These are phyloP conservation scores for Hypoxylon sp. DNA, from an alignment of 2,329 filamentous ascomycete genomes.

Conservation along the genomic window DNA sequence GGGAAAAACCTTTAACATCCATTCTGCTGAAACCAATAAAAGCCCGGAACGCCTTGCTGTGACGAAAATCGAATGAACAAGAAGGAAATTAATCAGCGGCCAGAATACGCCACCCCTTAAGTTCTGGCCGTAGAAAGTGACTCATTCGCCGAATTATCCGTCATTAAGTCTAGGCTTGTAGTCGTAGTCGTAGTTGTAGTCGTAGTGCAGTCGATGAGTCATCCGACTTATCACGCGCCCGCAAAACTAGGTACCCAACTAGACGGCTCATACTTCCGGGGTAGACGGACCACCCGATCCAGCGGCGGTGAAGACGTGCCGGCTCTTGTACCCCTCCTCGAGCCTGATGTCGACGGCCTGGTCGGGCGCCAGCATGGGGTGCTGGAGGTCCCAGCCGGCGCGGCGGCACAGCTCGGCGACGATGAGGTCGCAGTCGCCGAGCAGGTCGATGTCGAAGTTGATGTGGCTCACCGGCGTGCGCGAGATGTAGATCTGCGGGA, in stretches of 20 bases:
- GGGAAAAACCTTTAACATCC: background rate
- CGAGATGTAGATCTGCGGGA: conserved; percentile 92
- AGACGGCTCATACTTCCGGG: background rate
- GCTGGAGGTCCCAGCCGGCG: conserved; percentile 82
- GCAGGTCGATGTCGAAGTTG: conserved; percentile 94
- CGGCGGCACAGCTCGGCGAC: conserved; percentile 87
- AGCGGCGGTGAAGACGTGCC: conserved; percentile 57
- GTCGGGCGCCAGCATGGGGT: conserved; percentile 83
- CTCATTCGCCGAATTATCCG: background rate
- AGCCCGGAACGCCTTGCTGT: conserved; percentile 33
- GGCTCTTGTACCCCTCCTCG: conserved; percentile 60
- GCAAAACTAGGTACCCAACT: too few species aligned
- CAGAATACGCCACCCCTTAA: background rate
- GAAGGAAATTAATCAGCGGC: background rate
- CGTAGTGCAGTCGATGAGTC: background rate
- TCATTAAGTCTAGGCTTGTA: background rate
- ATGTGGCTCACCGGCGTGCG: conserved; percentile 87
- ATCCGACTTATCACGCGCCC: background rate
- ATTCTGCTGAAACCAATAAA: background rate
- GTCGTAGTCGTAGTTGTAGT: background rate
- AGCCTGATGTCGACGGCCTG: conserved; percentile 70
- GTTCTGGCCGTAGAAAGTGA: background rate
- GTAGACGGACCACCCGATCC: conserved; percentile 22
- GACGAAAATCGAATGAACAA: conserved; percentile 1
- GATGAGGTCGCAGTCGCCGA: conserved; percentile 95